A percentile compares a stretch with the other conserved stretches of the same genome.
These are phyloP conservation scores for Rosellinia necatrix DNA, from an alignment of 2,329 filamentous ascomycete species.

Conservation along the genomic window DNA sequence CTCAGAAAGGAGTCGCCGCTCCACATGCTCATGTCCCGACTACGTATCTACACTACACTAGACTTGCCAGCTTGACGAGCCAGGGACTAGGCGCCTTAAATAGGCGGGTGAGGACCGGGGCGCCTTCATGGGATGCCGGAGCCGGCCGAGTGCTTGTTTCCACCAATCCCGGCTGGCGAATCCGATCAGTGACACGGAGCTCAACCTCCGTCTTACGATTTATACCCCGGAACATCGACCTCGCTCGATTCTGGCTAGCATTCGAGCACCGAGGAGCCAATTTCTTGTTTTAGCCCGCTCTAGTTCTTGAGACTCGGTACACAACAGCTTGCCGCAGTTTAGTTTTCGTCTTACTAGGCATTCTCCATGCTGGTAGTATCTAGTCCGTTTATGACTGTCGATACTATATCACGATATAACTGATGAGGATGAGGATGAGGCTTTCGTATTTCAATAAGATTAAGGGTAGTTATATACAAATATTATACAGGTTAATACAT, in stretches of 20 bases:
- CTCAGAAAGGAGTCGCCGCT: not conserved
- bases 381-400: no score
- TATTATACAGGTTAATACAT: no score
- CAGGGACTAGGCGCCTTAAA: not conserved
- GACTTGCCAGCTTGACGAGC: not conserved
- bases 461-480: no score
- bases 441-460: no score
- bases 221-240: not conserved
- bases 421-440: no score
- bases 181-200: slow-evolving; percentile 21
- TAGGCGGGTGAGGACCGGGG: not conserved
- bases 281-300: not conserved
- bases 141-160: slow-evolving; percentile 11
- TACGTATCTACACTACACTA: no score
- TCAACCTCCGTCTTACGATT: slow-evolving; percentile 19
- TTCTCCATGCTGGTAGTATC: no score
- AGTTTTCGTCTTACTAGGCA: no score
- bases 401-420: no score
- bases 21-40: not conserved
- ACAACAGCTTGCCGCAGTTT: no score
- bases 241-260: not conserved
- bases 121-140: not conserved
- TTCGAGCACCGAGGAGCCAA: not conserved
- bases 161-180: slow-evolving; percentile 24
- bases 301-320: no score